Base-by-base conservation (phyloP, 1,139 yeast genomes). In the Geotrichum cucujoidarum region DNA sequence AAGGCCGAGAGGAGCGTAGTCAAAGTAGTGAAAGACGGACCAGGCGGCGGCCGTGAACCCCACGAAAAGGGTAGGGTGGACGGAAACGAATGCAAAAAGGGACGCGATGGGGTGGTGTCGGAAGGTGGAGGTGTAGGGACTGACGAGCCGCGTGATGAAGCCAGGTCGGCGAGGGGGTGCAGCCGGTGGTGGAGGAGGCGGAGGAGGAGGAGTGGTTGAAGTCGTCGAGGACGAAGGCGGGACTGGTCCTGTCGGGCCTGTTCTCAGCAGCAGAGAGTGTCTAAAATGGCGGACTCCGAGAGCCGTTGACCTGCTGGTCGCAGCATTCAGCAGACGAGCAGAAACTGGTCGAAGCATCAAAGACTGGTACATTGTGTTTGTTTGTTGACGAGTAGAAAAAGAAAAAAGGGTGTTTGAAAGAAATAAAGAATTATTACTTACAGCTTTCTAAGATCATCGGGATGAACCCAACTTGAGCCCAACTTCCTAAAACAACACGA, bases 1-100 rank as follows among this genome's bases (percentile, higher is more conserved):
- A 10, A 24, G 27, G 30, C 40, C 40, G 14, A 37, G 16, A 3
- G 40, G 40, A 6, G 32, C 20, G 20, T 37, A 37, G 30, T 37
- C 20, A 16, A 37, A 24, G 17, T 37, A 18, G n/a, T 17, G 11
- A 14, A 37, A 37, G 8, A 37, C 6, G 17, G 30, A 13, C 40
- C 40, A 37, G 8, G 20, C 32, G 5, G 20, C 21, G 29, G 31
- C 30, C n/a, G 17, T 13, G 10, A 16, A 14, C 3, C 10, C 13
- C 17, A 11, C 10, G 31, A 25, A 13, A 17, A 14, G 11, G 32
- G 40, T 25, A 4, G n/a, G 40, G 29, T 37, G 40, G 17, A 25
- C 11, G n/a, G 20, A 7, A 3, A 37, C n/a, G 13, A 37, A 37
- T 7, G 40, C 22, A n/a, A 14, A 6, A 13, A 37, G 31, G 29